Base-by-base conservation (phyloP, 1,139 yeast species). In the Kodamaea ohmeri region DNA sequence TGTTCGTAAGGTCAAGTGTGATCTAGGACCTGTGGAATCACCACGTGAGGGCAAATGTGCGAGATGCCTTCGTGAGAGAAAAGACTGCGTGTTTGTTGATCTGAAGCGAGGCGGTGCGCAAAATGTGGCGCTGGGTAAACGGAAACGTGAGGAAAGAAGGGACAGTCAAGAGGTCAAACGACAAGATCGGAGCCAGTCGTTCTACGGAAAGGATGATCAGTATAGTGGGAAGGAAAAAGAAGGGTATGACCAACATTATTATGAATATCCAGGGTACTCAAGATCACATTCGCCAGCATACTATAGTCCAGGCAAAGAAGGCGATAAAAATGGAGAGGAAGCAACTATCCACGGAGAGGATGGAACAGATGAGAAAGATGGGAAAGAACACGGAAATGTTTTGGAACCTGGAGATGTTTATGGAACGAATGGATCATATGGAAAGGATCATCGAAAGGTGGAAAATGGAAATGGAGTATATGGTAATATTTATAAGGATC, bases 21-120 rank as follows among this genome's bases (percentile, higher is more conserved):
- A 87, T 52, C 61, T 88, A 47, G 96, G 95, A 2, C 78, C 82
- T 3, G 78, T 80, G 9, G 83, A 81, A 41, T 72, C 71, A 41
- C 96, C 96, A 0, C 70, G 73, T 37, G 80, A 78, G 6, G 95
- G 95, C 5, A 94, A 94, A 14, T 90, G 97, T 69, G 83, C 80
- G 3, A 65, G 97, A 38, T 89, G 97, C 53, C 71, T 76, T 44
- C 69, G 96, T 36, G 96, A 89, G 53, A 68, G 94, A 15, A 77
- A 76, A 50, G 88, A 83, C 50, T 89, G 97, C 61, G 80, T 82
- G 17, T 84, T 89, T 60, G 83, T 83, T 4, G 84, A 79, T 38
- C 67, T 79, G 26, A 67, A 71, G 43, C 60, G 87, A 38, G 84
- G 87, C 2, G 83, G 81, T 1, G 61, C 69, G 19, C 61, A 63